These are phyloP conservation scores for Postia placenta DNA, from an alignment of 768 basidiomycete species.

Conservation along the genomic window DNA sequence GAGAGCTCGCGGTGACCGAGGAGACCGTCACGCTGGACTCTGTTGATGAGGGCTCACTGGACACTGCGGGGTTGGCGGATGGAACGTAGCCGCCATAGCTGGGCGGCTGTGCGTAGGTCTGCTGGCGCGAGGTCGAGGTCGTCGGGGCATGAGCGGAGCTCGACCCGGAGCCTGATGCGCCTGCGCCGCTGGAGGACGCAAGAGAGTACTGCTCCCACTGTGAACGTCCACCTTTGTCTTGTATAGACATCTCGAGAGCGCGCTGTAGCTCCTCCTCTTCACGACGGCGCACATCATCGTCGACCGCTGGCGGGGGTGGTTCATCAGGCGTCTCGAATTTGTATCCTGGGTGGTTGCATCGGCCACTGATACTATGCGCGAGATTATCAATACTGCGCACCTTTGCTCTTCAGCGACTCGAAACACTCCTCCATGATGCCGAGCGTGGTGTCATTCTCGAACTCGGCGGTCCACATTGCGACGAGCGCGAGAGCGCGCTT, in stretches of 20 bases:
- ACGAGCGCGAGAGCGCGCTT: constrained; percentile 66
- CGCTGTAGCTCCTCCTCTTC: constrained; percentile 96
- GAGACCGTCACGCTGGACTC: constrained; percentile 19
- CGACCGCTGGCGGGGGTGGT: constrained; percentile 59
- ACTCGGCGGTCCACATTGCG: constrained; percentile 80
- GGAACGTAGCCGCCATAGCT: constrained; percentile 53
- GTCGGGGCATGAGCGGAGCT: constrained; percentile 9
- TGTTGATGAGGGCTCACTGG: constrained; percentile 24
- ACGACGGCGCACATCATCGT: constrained; percentile 72
- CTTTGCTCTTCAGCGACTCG: constrained; percentile 73
- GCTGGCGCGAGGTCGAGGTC: constrained; percentile 16
- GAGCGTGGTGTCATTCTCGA: constrained; percentile 70
- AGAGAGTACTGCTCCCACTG: constrained; percentile 45
- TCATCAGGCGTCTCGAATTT: constrained; percentile 62
- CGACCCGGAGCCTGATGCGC: constrained; percentile 25
- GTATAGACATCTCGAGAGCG: constrained; percentile 88
- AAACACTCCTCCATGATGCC: constrained; percentile 92
- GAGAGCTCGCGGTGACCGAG: constrained; percentile 16
- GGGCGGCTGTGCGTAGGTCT: constrained; percentile 22
- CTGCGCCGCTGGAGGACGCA: constrained; percentile 29
- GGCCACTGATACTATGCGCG: constrained; percentile 1
- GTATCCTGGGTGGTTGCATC: constrained; percentile 41
- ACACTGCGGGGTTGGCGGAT: constrained; percentile 36
- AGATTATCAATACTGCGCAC: constrained; percentile 31
- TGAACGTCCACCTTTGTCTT: constrained; percentile 77